Evolutionary conservation across 352 stramenopile species (phyloP), one percentile per base, ranked within the genome.

Genomic region (Thalassiosira delicatula): DNA sequence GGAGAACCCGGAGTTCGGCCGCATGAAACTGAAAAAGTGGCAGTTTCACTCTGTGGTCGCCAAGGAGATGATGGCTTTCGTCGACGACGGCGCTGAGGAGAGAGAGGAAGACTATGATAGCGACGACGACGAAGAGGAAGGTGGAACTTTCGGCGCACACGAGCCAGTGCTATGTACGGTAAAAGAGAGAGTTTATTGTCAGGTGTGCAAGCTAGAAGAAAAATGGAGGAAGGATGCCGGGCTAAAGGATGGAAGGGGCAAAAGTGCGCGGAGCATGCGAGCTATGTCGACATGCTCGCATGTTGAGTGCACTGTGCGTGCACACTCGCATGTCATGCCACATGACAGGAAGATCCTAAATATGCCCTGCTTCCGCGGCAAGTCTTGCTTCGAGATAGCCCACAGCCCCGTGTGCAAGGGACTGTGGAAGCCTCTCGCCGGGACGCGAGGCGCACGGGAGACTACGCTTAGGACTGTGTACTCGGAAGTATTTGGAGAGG

Each of bases 371-470:
- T 77, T 77, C 23, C 23, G 30, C 40, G 56, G 29, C 9, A 77
- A 60, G 69, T 61, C 33, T 1, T 77, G 69, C 51, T 77, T 61
- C 23, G 54, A 77, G 27, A 77, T 77, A 23, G 54, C 57, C 29
- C 69, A 77, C 27, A 70, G 54, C 51, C 3, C 4, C 3, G 17
- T 14, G 3, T 61, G 51, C 23, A 14, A 8, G 25, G 51, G 51
- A 2, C 51, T 33, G 4, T 61, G 51, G 51, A 27, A n/a, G n/a
- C n/a, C n/a, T n/a, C n/a, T n/a, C n/a, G n/a, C n/a, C n/a, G n/a
- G n/a, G n/a, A n/a, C n/a, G n/a, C n/a, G n/a, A n/a, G n/a, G n/a
- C n/a, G 27, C 17, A 5, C 19, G n/a, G 46, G 46, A 7, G 46
- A 57, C n/a, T 57, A 5, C 5, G 8, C 8, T 14, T 5, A 21